A percentile compares a stretch with the other conserved stretches of the same genome.
Evolutionary conservation across 441 rosid species (phyloP).

Genomic region (Pelargonium citronellum): DNA sequence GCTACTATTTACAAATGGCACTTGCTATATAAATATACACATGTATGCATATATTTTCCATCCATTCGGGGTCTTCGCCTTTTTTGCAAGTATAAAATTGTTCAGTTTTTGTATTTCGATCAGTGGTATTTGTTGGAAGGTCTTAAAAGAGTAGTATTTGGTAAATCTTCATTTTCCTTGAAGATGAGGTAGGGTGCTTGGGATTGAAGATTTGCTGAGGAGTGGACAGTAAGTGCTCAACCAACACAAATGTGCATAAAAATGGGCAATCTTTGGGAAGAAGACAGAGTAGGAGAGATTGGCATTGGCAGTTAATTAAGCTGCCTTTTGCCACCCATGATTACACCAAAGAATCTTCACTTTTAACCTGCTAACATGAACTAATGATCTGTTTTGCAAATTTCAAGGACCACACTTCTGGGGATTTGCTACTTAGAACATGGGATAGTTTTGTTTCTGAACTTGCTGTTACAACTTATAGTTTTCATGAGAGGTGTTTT

Average conservation of each 20-base stretch:
- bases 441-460: too few species aligned
- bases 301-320: constrained; percentile 10
- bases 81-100: background rate
- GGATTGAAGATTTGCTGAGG: constrained; percentile 46
- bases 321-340: constrained; percentile 14
- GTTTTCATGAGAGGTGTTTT: too few species aligned
- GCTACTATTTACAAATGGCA: constrained; percentile 11
- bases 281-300: constrained; percentile 45
- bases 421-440: too few species aligned
- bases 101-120: constrained; percentile 24
- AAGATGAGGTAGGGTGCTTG: constrained; percentile 33
- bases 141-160: constrained; percentile 23
- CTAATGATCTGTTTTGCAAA: background rate
- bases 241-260: constrained; percentile 27
- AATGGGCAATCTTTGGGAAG: constrained; percentile 44
- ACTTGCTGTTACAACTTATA: too few species aligned
- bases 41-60: background rate
- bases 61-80: background rate
- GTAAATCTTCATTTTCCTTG: constrained; percentile 28
- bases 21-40: constrained; percentile 22
- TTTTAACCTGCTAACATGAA: background rate
- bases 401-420: constrained; percentile 7
- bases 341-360: background rate
- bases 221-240: constrained; percentile 49
- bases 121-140: constrained; percentile 36